A percentile compares a stretch with the other conserved stretches of the same genome.
Evolutionary conservation across 192 early-diverging fungal species (phyloP).

Genomic region (Umbelopsis isabellina): DNA sequence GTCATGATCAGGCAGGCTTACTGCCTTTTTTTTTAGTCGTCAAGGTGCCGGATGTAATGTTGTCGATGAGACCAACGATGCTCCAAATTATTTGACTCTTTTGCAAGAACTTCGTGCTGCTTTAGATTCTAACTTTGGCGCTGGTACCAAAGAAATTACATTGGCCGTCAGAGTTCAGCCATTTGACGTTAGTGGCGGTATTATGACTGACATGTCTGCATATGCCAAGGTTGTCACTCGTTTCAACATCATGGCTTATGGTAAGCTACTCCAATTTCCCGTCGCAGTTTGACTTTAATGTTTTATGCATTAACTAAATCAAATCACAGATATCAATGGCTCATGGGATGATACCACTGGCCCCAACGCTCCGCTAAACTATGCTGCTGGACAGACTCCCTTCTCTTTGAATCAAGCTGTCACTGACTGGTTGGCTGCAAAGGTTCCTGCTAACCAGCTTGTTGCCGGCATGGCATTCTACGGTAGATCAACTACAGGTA

Average conservation of each 20-base stretch:
- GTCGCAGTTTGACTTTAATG: background rate
- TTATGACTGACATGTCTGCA: constrained; percentile 56
- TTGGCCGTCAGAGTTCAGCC: constrained; percentile 66
- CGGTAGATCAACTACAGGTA: constrained; percentile 51
- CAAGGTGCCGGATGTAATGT: constrained; percentile 62
- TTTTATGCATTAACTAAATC: background rate
- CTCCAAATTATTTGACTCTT: constrained; percentile 62
- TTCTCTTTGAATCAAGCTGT: constrained; percentile 53
- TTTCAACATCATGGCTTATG: constrained; percentile 74
- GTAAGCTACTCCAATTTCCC: background rate
- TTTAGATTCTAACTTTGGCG: constrained; percentile 45
- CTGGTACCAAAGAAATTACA: constrained; percentile 56
- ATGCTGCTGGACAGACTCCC: constrained; percentile 33
- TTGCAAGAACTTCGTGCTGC: constrained; percentile 59
- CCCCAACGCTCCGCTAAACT: constrained; percentile 53
- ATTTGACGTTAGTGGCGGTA: constrained; percentile 55
- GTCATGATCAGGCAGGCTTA: constrained; percentile 32
- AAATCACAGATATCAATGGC: constrained; percentile 48
- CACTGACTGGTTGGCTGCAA: constrained; percentile 57
- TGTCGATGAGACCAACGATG: constrained; percentile 59
- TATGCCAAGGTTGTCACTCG: constrained; percentile 63
- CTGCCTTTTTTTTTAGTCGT: constrained; percentile 36
- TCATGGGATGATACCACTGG: constrained; percentile 59
- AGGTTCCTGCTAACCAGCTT: constrained; percentile 64
- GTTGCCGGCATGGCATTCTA: constrained; percentile 66